These are phyloP conservation scores for Epichloe uncinata DNA, from an alignment of 2,329 filamentous ascomycete genomes.

Conservation along the genomic window DNA sequence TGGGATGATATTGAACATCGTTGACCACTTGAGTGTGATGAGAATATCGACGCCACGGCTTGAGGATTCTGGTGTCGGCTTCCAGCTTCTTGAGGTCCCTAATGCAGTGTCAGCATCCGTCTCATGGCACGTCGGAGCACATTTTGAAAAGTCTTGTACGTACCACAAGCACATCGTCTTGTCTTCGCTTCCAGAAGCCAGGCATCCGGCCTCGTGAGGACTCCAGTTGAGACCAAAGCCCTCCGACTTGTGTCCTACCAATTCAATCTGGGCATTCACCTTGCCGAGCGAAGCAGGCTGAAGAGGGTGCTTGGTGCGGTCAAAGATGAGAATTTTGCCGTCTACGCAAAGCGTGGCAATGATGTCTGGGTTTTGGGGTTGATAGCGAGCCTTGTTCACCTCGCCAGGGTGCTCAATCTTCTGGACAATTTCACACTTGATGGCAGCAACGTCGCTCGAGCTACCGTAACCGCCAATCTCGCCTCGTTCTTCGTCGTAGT, in stretches of 20 bases:
- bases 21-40: slow-evolving; percentile 90
- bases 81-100: slow-evolving; percentile 73
- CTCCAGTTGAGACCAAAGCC: slow-evolving; percentile 93
- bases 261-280: slow-evolving; percentile 69
- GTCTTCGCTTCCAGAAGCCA: slow-evolving; percentile 88
- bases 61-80: slow-evolving; percentile 54
- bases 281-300: slow-evolving; percentile 50
- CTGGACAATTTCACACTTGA: slow-evolving; percentile 87
- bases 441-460: slow-evolving; percentile 51
- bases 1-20: slow-evolving; percentile 89
- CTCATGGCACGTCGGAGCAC: neutral
- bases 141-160: slow-evolving; percentile 12
- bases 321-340: slow-evolving; percentile 81
- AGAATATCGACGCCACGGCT: slow-evolving; percentile 62
- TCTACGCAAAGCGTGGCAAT: slow-evolving; percentile 89
- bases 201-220: slow-evolving; percentile 64
- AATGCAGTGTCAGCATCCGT: neutral
- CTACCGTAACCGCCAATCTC: slow-evolving; percentile 91
- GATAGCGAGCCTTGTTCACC: slow-evolving; percentile 96
- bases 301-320: slow-evolving; percentile 84
- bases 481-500: slow-evolving; percentile 83
- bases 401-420: slow-evolving; percentile 94
- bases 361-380: slow-evolving; percentile 93
- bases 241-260: slow-evolving; percentile 74
- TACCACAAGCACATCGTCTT: slow-evolving; percentile 84